Evolutionary conservation across 495 filamentous ascomycete species (phyloP), one percentile per base, ranked within the genome.

Genomic region (Trichoderma virens): DNA sequence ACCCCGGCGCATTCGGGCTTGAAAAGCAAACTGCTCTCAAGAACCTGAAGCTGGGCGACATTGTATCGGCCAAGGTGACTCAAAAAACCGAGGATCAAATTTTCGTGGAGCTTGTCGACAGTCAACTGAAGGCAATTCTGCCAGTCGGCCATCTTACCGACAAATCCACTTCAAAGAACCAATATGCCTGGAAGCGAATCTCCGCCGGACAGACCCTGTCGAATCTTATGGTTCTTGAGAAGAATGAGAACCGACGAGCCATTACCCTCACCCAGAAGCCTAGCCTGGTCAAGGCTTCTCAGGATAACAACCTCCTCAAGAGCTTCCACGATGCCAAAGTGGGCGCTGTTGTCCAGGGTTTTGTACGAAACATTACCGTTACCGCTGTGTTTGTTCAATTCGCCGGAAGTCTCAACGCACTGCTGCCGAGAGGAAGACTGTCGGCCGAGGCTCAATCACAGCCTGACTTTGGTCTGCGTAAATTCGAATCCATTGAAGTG

Each of bases 81-180:
- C 91, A 95, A 70, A 97, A 96, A 76, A 88, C 89, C 3, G 84
- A 85, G 60, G 89, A 93, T 64, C 86, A 90, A 70, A 75, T 95
- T 32, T 84, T 89, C 45, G 75, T 97, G 38, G 89, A 93, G 68
- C 80, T 97, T 20, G 79, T 83, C 34, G 88, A 83, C 23, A 82
- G 80, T 67, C 86, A 85, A 2, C 75, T 96, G 32, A 90, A 89
- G 66, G 94, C 90, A 25, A 81, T 87, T 27, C 75, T 98, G 45
- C 83, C 86, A 32, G 73, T 90, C 62, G 83, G 83, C 34, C 93
- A 97, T 65, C 82, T 97, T 41, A 86, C 88, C 30, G 94, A 98
- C 76, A 91, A 90, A 31, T 88, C 89, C 7, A 74, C 79, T 14
- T 82, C 83, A 62, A 97, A 96, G 75, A 88, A 86, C 62, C 78